Percentiles rank a stretch among this genome's conserved stretches.
These are phyloP conservation scores for Nosema muscidifuracis DNA, from an alignment of 371 early-diverging fungal genomes.

Conservation along the genomic window DNA sequence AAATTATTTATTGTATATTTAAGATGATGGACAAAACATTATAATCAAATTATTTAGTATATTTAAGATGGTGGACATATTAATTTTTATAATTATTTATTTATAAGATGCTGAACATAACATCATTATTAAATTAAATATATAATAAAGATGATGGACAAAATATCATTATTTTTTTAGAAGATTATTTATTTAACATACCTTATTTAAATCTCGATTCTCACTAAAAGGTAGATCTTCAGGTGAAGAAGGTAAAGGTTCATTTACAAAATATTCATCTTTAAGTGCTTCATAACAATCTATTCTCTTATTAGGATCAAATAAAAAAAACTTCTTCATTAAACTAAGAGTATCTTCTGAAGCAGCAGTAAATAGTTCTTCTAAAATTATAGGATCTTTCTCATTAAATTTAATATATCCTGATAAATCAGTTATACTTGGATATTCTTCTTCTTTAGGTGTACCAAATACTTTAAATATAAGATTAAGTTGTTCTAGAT, in stretches of 20 bases:
- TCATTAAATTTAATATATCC: constrained; percentile 65
- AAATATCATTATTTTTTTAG: too few species aligned
- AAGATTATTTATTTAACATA: too few species aligned
- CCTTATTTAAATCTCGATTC: too few species aligned
- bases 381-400: constrained; percentile 70
- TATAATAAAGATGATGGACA: too few species aligned
- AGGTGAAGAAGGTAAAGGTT: constrained; percentile 75
- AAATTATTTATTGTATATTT: too few species aligned
- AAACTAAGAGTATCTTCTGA: constrained; percentile 79
- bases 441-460: constrained; percentile 81
- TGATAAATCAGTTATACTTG: constrained; percentile 67
- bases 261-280: constrained; percentile 78
- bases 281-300: constrained; percentile 74
- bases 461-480: constrained; percentile 91
- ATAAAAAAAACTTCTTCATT: constrained; percentile 77
- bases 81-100: too few species aligned
- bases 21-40: too few species aligned
- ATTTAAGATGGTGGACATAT: too few species aligned
- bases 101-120: too few species aligned
- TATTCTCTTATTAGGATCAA: constrained; percentile 79
- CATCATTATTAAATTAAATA: too few species aligned
- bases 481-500: constrained; percentile 83
- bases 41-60: too few species aligned
- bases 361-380: constrained; percentile 79
- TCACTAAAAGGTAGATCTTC: constrained; percentile 73